phyloP scores from a whole-genome alignment of 768 basidiomycete genomes.

The Kwoniella heveanensis region DNA sequence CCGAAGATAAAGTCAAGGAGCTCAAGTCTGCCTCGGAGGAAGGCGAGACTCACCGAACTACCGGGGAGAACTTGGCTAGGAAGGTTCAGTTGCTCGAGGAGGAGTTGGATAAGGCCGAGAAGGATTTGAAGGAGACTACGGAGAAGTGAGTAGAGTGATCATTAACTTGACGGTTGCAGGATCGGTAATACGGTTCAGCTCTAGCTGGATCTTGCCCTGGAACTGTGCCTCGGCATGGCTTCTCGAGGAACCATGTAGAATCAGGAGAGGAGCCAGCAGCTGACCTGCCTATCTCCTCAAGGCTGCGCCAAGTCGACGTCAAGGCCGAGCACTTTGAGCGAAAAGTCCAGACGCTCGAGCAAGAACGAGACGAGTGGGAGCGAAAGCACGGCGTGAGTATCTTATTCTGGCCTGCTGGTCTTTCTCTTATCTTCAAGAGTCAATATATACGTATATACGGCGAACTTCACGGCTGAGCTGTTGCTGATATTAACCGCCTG shows the following conservation, averaged over 20 bases:
- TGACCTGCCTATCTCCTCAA: conserved; percentile 50
- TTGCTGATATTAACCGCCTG: not conserved
- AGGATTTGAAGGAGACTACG: conserved; percentile 91
- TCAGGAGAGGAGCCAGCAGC: conserved; percentile 87
- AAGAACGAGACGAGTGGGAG: conserved; percentile 92
- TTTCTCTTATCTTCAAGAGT: no score
- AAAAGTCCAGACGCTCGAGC: conserved; percentile 78
- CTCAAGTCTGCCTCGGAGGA: conserved; percentile 69
- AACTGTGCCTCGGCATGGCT: no score
- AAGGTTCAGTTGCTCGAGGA: conserved; percentile 93
- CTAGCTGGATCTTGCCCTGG: no score
- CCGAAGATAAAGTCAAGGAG: conserved; percentile 68
- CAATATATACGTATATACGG: no score
- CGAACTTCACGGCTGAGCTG: no score
- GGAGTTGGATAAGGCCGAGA: conserved; percentile 92
- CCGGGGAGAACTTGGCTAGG: conserved; percentile 71
- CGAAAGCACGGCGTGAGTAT: conserved; percentile 83
- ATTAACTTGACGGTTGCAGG: no score
- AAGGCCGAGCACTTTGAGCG: conserved; percentile 99
- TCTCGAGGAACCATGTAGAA: no score
- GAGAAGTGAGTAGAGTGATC: conserved; percentile 94
- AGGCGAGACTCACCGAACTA: conserved; percentile 69
- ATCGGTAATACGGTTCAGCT: no score
- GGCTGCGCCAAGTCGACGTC: conserved; percentile 92
- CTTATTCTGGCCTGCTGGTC: no score